Percentiles rank a stretch among this genome's conserved stretches.
phyloP scores from a whole-genome alignment of 176 grass and related monocot species.

The Echinochloa phyllopogon region DNA sequence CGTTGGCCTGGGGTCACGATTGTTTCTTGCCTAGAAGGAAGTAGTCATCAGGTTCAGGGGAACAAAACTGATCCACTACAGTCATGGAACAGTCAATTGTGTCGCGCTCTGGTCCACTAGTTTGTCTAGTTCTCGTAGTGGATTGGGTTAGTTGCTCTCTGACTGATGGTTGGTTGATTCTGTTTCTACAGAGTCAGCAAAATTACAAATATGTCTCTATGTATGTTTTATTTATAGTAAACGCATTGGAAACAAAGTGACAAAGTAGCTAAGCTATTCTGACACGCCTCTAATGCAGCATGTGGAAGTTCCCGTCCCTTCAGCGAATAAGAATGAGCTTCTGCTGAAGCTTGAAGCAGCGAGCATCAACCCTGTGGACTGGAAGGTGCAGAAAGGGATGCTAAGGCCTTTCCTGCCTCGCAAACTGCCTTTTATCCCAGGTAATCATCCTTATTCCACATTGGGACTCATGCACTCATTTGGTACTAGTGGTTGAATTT shows the following conservation, averaged over 20 bases:
- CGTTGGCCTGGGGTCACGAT: no score
- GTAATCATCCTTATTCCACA: constrained; percentile 29
- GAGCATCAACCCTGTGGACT: constrained; percentile 75
- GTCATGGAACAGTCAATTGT: background rate
- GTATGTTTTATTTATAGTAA: background rate
- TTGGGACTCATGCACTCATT: background rate
- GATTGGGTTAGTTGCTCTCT: background rate
- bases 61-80: background rate
- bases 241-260: background rate
- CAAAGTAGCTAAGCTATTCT: background rate
- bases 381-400: constrained; percentile 75
- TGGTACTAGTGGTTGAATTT: background rate
- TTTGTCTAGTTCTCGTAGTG: no score
- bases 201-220: background rate
- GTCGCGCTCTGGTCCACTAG: background rate
- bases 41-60: background rate
- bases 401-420: constrained; percentile 55
- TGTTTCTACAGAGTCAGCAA: background rate
- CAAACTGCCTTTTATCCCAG: constrained; percentile 71
- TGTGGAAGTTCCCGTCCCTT: constrained; percentile 63
- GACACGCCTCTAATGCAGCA: constrained; percentile 46
- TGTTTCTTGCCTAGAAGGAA: background rate
- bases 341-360: constrained; percentile 70
- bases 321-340: constrained; percentile 60
- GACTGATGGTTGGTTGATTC: background rate